Percentiles rank a stretch among this genome's conserved stretches.
These are phyloP conservation scores for Beauveria medogensis DNA, from an alignment of 2,329 filamentous ascomycete species.

Conservation along the genomic window DNA sequence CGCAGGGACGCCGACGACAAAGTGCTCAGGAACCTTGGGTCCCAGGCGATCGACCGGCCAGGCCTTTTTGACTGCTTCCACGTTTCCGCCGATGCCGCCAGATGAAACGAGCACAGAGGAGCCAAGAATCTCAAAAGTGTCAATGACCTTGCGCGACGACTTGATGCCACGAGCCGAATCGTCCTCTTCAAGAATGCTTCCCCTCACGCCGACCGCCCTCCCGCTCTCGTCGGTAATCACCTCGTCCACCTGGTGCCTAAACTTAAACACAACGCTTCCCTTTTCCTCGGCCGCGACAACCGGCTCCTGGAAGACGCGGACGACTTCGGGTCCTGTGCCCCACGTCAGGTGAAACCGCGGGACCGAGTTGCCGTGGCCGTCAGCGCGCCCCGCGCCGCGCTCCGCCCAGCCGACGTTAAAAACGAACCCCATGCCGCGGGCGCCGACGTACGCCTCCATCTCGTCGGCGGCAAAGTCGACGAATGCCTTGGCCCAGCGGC, in stretches of 20 bases:
- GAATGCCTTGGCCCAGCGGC: slow-evolving; percentile 55
- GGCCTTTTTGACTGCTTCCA: slow-evolving; percentile 49
- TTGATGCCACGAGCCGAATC: slow-evolving; percentile 42
- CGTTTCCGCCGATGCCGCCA: slow-evolving; percentile 53
- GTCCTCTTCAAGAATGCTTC: slow-evolving; percentile 44
- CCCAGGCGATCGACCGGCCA: slow-evolving; percentile 53
- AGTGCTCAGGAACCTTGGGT: slow-evolving; percentile 44
- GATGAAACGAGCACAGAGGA: slow-evolving; percentile 46
- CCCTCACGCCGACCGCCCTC: slow-evolving; percentile 43
- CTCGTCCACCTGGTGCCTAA: slow-evolving; percentile 50
- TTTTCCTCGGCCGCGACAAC: slow-evolving; percentile 43
- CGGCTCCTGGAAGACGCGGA: slow-evolving; percentile 49
- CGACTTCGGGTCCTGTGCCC: slow-evolving; percentile 54
- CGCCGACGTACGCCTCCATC: slow-evolving; percentile 50
- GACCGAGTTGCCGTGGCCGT: slow-evolving; percentile 54
- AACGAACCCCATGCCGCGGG: slow-evolving; percentile 43
- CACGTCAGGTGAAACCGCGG: slow-evolving; percentile 56
- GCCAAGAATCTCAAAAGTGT: slow-evolving; percentile 45
- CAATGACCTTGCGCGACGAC: slow-evolving; percentile 39
- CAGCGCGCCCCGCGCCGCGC: slow-evolving; percentile 45
- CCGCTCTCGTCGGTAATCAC: slow-evolving; percentile 44
- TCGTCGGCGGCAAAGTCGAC: slow-evolving; percentile 53
- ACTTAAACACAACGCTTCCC: slow-evolving; percentile 46
- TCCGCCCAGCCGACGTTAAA: slow-evolving; percentile 54
- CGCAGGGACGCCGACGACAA: slow-evolving; percentile 53